Evolutionary conservation across 352 stramenopile genomes (phyloP), one percentile per base, ranked within the genome.

Genomic region (Phytopythium mirpurense): DNA sequence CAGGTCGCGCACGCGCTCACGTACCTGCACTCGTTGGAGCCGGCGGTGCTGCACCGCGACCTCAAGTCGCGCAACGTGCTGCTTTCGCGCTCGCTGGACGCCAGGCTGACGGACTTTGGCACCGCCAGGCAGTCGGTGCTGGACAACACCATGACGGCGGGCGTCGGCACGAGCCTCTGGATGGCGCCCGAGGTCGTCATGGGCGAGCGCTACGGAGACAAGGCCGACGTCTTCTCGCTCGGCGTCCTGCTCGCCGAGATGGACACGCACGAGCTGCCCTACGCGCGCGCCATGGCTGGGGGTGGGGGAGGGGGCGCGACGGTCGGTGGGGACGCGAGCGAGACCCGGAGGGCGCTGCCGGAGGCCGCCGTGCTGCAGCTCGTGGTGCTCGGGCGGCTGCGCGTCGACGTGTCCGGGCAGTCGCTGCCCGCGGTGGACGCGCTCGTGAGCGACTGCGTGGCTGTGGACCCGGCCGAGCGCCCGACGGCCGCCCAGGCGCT

Each of bases 11-110:
- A 74, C 21, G 72, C 60, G 12, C 62, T 83, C 12, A 75, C 67
- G 24, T 82, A 82, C 35, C 51, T 82, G 38, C 72, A 82, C 52
- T 72, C 65, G 11, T 56, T 78, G 8, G 58, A 69, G 19, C 68
- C 68, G 1, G 40, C 62, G 2, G 54, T 87, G 35, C 51, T 89
- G 9, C 73, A 89, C 45, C 72, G 77, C 14, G 77, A 88, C 51
- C 66, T 89, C 50, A 89, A 89, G 51, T 87, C 73, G 8, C 71
- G 76, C n/a, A 89, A 89, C 43, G 62, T 89, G 42, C 56, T 88
- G 35, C 56, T 88, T n/a, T 62, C 58, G 1, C 41, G 27, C 27
- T 38, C 56, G 23, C 36, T 71, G 19, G 56, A 74, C 32, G 68
- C 68, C 15, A 82, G 74, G 42, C 44, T 82, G 26, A 78, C 66